Conservation (phyloP, 768 basidiomycete genomes). For the Rhizopogon salebrosus region DNA sequence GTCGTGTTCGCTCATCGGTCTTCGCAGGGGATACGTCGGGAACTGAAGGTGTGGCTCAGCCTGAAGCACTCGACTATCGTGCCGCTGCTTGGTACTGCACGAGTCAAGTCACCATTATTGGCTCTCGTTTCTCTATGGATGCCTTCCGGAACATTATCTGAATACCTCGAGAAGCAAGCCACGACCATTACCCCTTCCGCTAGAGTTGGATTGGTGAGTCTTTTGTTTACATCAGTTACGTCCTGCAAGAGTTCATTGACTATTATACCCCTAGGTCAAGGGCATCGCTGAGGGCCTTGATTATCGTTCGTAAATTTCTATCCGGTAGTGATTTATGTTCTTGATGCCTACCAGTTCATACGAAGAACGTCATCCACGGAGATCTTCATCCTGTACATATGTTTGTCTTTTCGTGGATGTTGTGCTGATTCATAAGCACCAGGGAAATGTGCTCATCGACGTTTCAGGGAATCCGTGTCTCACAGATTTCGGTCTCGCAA, state of each 20-base stretch:
- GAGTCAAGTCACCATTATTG: neutral
- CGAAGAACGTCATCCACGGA: conserved; percentile 11
- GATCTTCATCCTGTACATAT: conserved; percentile 10
- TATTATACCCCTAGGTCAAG: neutral
- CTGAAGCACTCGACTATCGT: conserved; percentile 16
- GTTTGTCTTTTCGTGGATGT: neutral
- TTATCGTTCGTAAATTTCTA: conserved; percentile 5
- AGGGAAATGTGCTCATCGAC: conserved; percentile 16
- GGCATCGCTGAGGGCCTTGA: conserved; percentile 11
- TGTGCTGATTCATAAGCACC: neutral
- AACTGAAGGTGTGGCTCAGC: conserved; percentile 16
- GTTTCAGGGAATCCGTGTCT: conserved; percentile 27
- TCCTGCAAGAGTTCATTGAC: neutral
- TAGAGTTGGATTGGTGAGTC: neutral
- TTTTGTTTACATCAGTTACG: too few species aligned
- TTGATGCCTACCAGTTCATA: conserved; percentile 9
- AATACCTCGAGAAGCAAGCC: neutral
- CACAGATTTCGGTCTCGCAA: conserved; percentile 42
- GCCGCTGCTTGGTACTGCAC: conserved; percentile 12
- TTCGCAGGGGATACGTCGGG: conserved; percentile 12
- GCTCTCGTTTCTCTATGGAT: conserved; percentile 1
- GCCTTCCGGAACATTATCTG: neutral
- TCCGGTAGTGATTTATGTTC: neutral
- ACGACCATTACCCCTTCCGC: neutral
- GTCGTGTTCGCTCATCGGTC: too few species aligned